Evolutionary conservation across 495 filamentous ascomycete genomes (phyloP), one percentile per base, ranked within the genome.

Genomic region (Margaritispora aquatica): DNA sequence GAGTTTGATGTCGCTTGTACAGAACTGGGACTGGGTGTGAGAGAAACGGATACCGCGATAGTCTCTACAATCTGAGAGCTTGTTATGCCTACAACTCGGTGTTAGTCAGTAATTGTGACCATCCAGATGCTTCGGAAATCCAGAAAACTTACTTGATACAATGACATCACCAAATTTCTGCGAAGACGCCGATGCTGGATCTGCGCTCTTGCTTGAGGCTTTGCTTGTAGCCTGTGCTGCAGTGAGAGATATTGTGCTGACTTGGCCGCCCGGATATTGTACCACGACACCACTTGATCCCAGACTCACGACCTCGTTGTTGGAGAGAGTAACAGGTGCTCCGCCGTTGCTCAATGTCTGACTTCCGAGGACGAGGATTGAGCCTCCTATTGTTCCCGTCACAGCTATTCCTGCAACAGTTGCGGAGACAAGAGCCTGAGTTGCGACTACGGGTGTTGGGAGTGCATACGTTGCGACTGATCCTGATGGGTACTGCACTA

Each of bases 231-330:
- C 15, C 29, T 34, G 5, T 15, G 29, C 15, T 15, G 29, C 29
- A 34, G 29, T 7, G 7, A 34, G 8, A 1, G 52, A 11, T 1
- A 61, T 1, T 1, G 59, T 61, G 9, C 27, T 51, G 13, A 62
- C 59, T 17, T 13, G 46, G 44, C 59, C 59, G 23, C 48, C 54
- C 19, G 59, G 54, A 10, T 36, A 38, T 54, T 57, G 54, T 21
- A 57, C 54, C 23, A 53, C 31, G 8, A 62, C 24, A 10, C 59
- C 59, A 34, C 26, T 54, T 19, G 59, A 3, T 21, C 59, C 54
- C 26, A 62, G 10, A 29, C 29, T 57, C 9, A 54, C 54, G 9
- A 62, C 59, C 21, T 62, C 26, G 27, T 57, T 34, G 23, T 38
- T 38, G 3, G 46, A 11, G 4, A 57, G 21, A 4, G 54, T 57